Evolutionary conservation across 257 asterid species (phyloP).

Genomic region (Salvia miltiorrhiza): DNA sequence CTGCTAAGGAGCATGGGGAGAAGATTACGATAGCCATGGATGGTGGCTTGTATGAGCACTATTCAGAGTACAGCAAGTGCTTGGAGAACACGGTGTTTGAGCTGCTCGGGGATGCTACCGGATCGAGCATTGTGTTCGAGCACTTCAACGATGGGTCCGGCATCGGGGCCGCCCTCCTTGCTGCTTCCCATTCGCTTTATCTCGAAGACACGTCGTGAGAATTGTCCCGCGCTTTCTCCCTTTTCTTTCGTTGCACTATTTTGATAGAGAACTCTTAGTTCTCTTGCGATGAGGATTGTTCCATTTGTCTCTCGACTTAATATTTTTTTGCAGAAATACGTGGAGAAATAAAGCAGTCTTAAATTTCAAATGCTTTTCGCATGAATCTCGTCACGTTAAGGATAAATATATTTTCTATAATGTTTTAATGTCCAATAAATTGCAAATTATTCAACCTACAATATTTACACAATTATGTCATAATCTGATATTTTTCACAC

Average conservation of each 20-base stretch:
- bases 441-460: neutral
- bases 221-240: neutral
- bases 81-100: conserved; percentile 56
- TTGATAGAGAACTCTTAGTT: neutral
- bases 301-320: neutral
- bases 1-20: conserved; percentile 28
- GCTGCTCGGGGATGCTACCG: conserved; percentile 47
- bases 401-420: neutral
- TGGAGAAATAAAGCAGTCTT: neutral
- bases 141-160: conserved; percentile 90
- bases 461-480: too few relatives aligned
- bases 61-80: conserved; percentile 58
- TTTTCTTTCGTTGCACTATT: neutral
- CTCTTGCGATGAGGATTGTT: neutral
- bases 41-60: conserved; percentile 81
- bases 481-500: too few relatives aligned
- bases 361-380: neutral
- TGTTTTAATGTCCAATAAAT: neutral
- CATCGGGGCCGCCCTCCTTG: conserved; percentile 85
- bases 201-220: conserved; percentile 28
- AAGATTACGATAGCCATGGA: conserved; percentile 78
- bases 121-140: conserved; percentile 42
- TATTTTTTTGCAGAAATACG: conserved; percentile 3
- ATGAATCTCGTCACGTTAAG: neutral
- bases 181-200: conserved; percentile 76